Evolutionary conservation across 2,329 filamentous ascomycete genomes (phyloP).

Genomic region (Hypoxylon rubiginosum): DNA sequence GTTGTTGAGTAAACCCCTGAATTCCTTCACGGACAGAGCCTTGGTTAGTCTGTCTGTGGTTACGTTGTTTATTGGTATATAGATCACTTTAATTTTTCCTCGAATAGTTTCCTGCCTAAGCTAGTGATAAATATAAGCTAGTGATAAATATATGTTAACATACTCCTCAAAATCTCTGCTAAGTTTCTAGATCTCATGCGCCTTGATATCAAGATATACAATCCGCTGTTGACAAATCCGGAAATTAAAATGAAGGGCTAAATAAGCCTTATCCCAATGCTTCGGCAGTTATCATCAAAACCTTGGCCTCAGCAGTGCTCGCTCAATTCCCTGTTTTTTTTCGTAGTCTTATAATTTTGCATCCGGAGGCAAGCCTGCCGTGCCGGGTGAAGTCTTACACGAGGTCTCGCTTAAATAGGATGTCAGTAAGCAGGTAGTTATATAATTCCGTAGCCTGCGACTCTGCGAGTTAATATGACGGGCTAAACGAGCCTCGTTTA

Average conservation of each 20-base stretch:
- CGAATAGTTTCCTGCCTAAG: no score
- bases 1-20: no score
- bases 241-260: constrained; percentile 15
- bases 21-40: no score
- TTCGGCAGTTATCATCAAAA: constrained; percentile 18
- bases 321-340: constrained; percentile 7
- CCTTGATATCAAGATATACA: constrained; percentile 13
- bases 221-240: background rate
- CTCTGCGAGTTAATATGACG: constrained; percentile 7
- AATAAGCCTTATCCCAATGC: constrained; percentile 4
- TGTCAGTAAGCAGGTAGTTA: constrained; percentile 6
- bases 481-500: constrained; percentile 18
- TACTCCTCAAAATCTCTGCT: no score
- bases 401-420: constrained; percentile 8
- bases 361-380: constrained; percentile 8
- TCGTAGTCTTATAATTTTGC: constrained; percentile 2
- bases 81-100: no score
- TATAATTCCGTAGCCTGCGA: background rate
- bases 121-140: no score
- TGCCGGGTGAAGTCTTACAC: constrained; percentile 10
- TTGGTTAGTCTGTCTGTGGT: no score
- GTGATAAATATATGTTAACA: no score
- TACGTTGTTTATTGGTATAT: no score
- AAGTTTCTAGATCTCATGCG: no score
- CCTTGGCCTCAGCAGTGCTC: constrained; percentile 2